A percentile compares a stretch with the other conserved stretches of the same genome.
Evolutionary conservation across 2,329 filamentous ascomycete species (phyloP).

Genomic region (Cercospora brassicicola): DNA sequence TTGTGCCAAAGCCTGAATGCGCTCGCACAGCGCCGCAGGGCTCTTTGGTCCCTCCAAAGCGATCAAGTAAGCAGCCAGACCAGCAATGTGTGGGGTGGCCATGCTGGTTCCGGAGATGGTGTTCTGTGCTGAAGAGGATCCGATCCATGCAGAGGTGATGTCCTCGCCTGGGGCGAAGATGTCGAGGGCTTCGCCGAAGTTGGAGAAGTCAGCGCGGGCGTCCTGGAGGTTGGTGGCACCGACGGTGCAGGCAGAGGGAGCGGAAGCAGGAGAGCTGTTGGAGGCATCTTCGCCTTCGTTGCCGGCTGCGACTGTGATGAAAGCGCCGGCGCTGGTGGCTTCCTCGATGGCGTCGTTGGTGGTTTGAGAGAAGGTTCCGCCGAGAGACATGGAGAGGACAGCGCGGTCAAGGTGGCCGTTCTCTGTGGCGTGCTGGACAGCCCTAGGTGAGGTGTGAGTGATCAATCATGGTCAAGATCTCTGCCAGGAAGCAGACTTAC

Average conservation of each 20-base stretch:
- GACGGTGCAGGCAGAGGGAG: constrained; percentile 41
- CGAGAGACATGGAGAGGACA: constrained; percentile 45
- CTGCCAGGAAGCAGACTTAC: constrained; percentile 6
- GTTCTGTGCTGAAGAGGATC: constrained; percentile 47
- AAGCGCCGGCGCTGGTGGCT: constrained; percentile 41
- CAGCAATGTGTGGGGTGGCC: constrained; percentile 37
- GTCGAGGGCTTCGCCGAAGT: constrained; percentile 42
- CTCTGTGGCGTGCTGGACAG: constrained; percentile 59
- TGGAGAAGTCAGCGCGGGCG: constrained; percentile 42
- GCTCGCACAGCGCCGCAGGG: constrained; percentile 15
- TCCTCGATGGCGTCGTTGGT: constrained; percentile 43
- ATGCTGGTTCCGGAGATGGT: constrained; percentile 50
- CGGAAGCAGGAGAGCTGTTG: constrained; percentile 39
- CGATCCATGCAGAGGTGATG: constrained; percentile 53
- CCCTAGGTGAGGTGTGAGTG: constrained; percentile 13
- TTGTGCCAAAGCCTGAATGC: constrained; percentile 15
- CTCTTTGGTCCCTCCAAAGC: constrained; percentile 15
- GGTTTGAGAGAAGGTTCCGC: constrained; percentile 41
- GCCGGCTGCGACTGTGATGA: constrained; percentile 42
- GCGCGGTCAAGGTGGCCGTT: constrained; percentile 70
- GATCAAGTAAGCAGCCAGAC: constrained; percentile 29
- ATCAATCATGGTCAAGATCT: neutral
- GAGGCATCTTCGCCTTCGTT: constrained; percentile 38
- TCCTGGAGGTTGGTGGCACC: constrained; percentile 38
- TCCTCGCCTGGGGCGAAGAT: constrained; percentile 52